Evolutionary conservation across 1,139 yeast species (phyloP).

Genomic region (Pichia sp.): DNA sequence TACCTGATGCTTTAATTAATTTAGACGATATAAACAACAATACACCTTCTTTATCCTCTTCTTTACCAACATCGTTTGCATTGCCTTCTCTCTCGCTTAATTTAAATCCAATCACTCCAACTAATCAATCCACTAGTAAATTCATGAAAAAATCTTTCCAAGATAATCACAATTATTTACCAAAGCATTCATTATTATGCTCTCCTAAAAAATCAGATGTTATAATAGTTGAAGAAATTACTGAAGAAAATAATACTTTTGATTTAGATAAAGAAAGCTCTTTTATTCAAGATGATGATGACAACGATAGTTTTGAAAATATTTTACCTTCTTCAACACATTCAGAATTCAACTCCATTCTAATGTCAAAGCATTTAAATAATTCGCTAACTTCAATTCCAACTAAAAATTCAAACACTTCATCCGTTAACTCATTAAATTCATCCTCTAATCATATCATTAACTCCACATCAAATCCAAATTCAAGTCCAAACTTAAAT

Average conservation of each 20-base stretch:
- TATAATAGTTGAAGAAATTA: slow-evolving; percentile 27
- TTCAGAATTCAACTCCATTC: slow-evolving; percentile 17
- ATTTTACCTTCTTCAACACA: background rate
- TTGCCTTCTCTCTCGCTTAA: background rate
- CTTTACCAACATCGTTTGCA: background rate
- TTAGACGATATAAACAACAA: slow-evolving; percentile 27
- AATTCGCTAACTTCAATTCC: slow-evolving; percentile 5
- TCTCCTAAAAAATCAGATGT: slow-evolving; percentile 29
- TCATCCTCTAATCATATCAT: no score
- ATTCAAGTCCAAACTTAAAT: slow-evolving; percentile 16
- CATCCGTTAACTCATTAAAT: slow-evolving; percentile 22
- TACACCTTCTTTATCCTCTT: background rate
- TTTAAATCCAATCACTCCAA: slow-evolving; percentile 1
- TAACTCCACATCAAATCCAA: slow-evolving; percentile 18
- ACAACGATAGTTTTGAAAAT: slow-evolving; percentile 7
- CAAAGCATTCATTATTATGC: slow-evolving; percentile 25
- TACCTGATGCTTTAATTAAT: slow-evolving; percentile 31
- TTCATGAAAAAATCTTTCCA: background rate
- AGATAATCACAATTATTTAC: no score
- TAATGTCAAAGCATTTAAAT: slow-evolving; percentile 12
- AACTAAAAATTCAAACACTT: slow-evolving; percentile 17
- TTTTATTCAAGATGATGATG: slow-evolving; percentile 9
- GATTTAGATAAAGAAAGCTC: slow-evolving; percentile 3
- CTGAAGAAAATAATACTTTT: slow-evolving; percentile 23
- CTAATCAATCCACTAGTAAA: slow-evolving; percentile 4